Evolutionary conservation across 148 eudicot species (phyloP).

Genomic region (Persicaria maculosa): DNA sequence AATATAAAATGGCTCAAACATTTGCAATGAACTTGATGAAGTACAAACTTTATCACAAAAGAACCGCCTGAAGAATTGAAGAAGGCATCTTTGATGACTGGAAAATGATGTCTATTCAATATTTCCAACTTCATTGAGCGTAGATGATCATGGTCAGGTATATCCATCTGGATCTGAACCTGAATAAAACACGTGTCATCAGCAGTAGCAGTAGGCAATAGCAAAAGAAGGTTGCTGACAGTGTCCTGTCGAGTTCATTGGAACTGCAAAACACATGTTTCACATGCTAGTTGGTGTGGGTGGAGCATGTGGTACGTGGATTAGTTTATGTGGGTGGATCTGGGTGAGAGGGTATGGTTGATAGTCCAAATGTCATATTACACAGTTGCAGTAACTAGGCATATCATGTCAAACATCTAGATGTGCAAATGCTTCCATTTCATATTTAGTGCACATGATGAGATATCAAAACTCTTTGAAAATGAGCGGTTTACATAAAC

Average conservation of each 20-base stretch:
- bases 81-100: conserved; percentile 40
- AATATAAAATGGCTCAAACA: background rate
- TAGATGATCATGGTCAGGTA: conserved; percentile 50
- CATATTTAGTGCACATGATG: background rate
- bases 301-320: background rate
- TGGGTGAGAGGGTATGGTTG: background rate
- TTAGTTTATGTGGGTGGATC: background rate
- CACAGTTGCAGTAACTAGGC: no score
- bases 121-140: conserved; percentile 57
- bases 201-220: background rate
- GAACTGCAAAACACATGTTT: no score
- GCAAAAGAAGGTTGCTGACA: background rate
- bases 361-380: no score
- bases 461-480: no score
- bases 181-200: conserved; percentile 23
- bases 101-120: conserved; percentile 36
- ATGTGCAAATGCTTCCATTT: background rate
- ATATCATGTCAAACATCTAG: background rate
- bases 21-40: background rate
- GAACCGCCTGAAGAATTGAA: conserved; percentile 35
- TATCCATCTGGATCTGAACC: conserved; percentile 49
- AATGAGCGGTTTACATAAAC: background rate
- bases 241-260: background rate
- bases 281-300: no score
- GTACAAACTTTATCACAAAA: conserved; percentile 60